Conservation (phyloP, 805 yeast genomes). For the Ogataea kodamae region DNA sequence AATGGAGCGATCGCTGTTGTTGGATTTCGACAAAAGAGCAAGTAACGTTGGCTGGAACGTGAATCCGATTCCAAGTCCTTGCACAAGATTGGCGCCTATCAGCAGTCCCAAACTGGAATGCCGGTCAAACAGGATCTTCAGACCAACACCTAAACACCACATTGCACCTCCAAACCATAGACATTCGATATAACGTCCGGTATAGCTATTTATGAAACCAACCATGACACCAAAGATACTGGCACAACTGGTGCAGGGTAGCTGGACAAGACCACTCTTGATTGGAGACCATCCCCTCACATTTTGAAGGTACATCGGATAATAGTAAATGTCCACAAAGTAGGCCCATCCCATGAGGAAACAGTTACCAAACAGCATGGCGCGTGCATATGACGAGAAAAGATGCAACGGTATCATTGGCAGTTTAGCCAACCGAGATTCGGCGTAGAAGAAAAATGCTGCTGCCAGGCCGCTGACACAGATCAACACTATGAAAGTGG, state of each 20-base stretch:
- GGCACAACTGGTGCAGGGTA: slow-evolving; percentile 37
- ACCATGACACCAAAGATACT: slow-evolving; percentile 38
- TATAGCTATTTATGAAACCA: slow-evolving; percentile 39
- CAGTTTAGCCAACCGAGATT: slow-evolving; percentile 39
- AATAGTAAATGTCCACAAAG: slow-evolving; percentile 42
- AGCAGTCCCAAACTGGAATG: slow-evolving; percentile 33
- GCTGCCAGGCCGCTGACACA: slow-evolving; percentile 38
- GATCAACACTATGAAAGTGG: slow-evolving; percentile 29
- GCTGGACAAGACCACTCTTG: slow-evolving; percentile 37
- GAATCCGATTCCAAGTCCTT: slow-evolving; percentile 43
- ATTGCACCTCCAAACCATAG: slow-evolving; percentile 29
- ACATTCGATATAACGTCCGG: slow-evolving; percentile 38
- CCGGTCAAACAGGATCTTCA: slow-evolving; percentile 33
- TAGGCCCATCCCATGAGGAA: slow-evolving; percentile 47
- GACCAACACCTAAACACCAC: slow-evolving; percentile 40
- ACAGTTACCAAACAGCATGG: slow-evolving; percentile 32
- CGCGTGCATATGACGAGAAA: slow-evolving; percentile 33
- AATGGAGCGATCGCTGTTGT: slow-evolving; percentile 48
- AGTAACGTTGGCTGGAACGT: slow-evolving; percentile 50
- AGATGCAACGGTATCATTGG: slow-evolving; percentile 50
- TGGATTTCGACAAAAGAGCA: slow-evolving; percentile 47
- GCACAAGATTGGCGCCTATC: slow-evolving; percentile 34
- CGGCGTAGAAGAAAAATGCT: slow-evolving; percentile 42
- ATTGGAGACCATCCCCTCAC: slow-evolving; percentile 39
- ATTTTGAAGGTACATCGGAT: slow-evolving; percentile 44